phyloP scores from a whole-genome alignment of 1,139 yeast genomes.

The Candida freyschussii region DNA sequence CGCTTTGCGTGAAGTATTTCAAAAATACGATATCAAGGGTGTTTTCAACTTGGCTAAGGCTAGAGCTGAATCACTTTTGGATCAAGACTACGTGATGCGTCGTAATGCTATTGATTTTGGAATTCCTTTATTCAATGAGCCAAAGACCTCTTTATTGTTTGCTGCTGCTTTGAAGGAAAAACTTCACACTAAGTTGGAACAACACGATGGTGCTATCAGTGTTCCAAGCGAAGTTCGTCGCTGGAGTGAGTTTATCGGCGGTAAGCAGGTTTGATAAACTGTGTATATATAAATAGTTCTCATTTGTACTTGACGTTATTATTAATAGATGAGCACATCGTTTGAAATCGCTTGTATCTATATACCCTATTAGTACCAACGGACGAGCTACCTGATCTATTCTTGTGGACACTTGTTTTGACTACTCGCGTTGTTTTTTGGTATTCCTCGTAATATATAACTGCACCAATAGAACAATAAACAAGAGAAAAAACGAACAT shows the following conservation, averaged over 20 bases:
- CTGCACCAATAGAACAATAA: too few species aligned
- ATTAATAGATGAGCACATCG: too few species aligned
- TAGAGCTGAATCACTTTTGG: constrained; percentile 79
- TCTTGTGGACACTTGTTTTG: too few species aligned
- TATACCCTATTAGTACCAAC: too few species aligned
- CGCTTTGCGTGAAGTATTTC: constrained; percentile 88
- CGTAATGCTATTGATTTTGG: constrained; percentile 98
- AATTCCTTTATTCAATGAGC: constrained; percentile 93
- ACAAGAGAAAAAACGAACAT: too few species aligned
- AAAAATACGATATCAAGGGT: constrained; percentile 72
- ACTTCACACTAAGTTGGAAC: constrained; percentile 49
- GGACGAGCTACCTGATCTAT: too few species aligned
- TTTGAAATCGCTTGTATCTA: too few species aligned
- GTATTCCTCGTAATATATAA: too few species aligned
- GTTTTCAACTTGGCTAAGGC: constrained; percentile 90
- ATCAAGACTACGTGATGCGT: constrained; percentile 95
- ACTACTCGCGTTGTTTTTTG: too few species aligned
- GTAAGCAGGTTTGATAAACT: constrained; percentile 73
- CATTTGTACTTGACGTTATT: too few species aligned
- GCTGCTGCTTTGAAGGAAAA: constrained; percentile 78
- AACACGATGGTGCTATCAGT: constrained; percentile 40
- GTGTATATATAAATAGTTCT: too few species aligned
- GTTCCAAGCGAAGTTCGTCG: constrained; percentile 84
- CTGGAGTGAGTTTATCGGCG: constrained; percentile 96
- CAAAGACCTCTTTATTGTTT: constrained; percentile 84